These are phyloP conservation scores for Spiraea crenata DNA, from an alignment of 331 rosid genomes.

Conservation along the genomic window DNA sequence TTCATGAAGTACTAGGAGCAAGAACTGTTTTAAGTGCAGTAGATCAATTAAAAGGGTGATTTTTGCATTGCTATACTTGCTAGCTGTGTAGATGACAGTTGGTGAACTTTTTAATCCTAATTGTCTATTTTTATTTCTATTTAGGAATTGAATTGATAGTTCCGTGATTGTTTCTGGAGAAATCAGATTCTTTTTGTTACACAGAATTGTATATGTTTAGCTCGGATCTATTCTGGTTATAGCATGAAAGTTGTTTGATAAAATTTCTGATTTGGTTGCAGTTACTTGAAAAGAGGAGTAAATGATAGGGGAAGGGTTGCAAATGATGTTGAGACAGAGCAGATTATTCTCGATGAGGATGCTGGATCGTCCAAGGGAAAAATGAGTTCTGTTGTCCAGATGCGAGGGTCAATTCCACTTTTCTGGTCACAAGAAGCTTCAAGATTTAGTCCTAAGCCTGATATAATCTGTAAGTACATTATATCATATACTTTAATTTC, in stretches of 20 bases:
- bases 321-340: slow-evolving; percentile 99
- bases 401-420: slow-evolving; percentile 98
- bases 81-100: too few species aligned
- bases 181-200: background rate
- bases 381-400: slow-evolving; percentile 95
- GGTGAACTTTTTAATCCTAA: too few species aligned
- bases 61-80: too few species aligned
- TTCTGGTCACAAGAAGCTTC: slow-evolving; percentile 99
- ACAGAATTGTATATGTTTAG: background rate
- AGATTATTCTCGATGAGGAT: slow-evolving; percentile 89
- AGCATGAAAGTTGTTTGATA: slow-evolving; percentile 1
- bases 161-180: background rate
- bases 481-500: slow-evolving; percentile 12
- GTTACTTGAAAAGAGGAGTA: slow-evolving; percentile 96
- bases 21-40: too few species aligned
- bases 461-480: slow-evolving; percentile 66
- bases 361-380: slow-evolving; percentile 84
- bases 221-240: slow-evolving; percentile 5
- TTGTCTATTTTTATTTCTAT: background rate
- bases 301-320: slow-evolving; percentile 98
- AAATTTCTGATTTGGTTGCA: slow-evolving; percentile 31
- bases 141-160: too few species aligned
- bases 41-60: too few species aligned
- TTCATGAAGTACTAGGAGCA: too few species aligned
- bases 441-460: slow-evolving; percentile 92